Percentiles rank a stretch among this genome's conserved stretches.
phyloP scores from a whole-genome alignment of 371 early-diverging fungal genomes.

The Mucor circinelloides region DNA sequence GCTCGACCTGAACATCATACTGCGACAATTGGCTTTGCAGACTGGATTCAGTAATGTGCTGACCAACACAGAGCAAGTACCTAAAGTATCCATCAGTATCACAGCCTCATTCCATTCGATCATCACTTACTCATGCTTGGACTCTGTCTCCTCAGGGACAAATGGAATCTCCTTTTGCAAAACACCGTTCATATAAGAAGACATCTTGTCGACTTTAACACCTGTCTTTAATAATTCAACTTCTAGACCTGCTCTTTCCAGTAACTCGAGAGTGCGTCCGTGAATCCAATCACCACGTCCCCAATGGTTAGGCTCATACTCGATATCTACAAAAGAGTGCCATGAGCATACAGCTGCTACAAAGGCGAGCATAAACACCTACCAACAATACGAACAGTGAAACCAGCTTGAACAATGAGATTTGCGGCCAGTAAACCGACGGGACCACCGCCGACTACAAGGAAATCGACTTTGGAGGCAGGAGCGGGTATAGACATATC shows the following conservation, averaged over 20 bases:
- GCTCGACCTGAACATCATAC: constrained; percentile 42
- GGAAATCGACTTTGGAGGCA: constrained; percentile 34
- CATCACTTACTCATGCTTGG: constrained; percentile 44
- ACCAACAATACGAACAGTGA: constrained; percentile 44
- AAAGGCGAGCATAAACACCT: not conserved
- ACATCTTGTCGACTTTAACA: constrained; percentile 44
- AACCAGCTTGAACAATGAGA: constrained; percentile 39
- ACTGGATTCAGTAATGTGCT: constrained; percentile 49
- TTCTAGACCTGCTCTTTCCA: constrained; percentile 37
- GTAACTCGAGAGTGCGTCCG: constrained; percentile 45
- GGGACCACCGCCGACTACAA: constrained; percentile 53
- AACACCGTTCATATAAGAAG: constrained; percentile 39
- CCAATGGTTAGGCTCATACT: constrained; percentile 52
- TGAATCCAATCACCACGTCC: constrained; percentile 55
- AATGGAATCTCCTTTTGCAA: constrained; percentile 40
- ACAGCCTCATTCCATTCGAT: not conserved
- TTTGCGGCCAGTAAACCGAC: constrained; percentile 48
- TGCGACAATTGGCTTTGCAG: constrained; percentile 35
- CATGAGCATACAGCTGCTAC: not conserved
- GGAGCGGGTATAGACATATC: constrained; percentile 24
- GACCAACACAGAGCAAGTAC: constrained; percentile 48
- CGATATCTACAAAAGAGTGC: constrained; percentile 27
- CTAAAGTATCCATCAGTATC: constrained; percentile 8
- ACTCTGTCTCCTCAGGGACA: constrained; percentile 47
- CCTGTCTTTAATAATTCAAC: constrained; percentile 42